phyloP scores from a whole-genome alignment of 208 protist species.

The Tetramitus jugosus region DNA sequence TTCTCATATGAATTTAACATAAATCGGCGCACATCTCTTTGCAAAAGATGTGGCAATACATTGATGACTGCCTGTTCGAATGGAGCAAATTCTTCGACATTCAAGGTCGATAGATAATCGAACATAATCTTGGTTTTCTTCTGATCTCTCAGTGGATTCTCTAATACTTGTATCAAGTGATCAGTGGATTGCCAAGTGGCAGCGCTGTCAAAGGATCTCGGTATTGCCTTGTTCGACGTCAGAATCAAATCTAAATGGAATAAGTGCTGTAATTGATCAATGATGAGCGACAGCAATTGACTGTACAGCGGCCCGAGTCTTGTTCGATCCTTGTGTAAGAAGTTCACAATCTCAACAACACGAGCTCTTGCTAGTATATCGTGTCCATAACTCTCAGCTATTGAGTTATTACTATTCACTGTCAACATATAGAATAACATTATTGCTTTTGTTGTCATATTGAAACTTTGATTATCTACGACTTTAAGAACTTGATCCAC shows the following conservation, averaged over 20 bases:
- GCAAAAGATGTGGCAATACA: no score
- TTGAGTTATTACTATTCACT: neutral
- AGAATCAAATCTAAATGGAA: conserved; percentile 5
- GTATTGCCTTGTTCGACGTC: neutral
- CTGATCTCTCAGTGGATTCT: conserved; percentile 6
- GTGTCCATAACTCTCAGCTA: neutral
- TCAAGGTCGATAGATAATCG: neutral
- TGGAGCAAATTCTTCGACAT: no score
- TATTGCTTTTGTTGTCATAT: neutral
- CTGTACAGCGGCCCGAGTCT: neutral
- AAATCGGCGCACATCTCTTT: no score
- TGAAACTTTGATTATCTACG: neutral
- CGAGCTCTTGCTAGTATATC: neutral
- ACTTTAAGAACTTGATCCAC: neutral
- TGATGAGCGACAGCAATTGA: neutral
- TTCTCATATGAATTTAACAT: neutral
- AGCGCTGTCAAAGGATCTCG: neutral
- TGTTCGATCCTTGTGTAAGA: neutral
- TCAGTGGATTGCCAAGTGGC: neutral
- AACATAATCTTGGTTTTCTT: neutral
- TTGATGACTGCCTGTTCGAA: no score
- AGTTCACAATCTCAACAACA: conserved; percentile 16
- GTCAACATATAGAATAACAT: conserved; percentile 12
- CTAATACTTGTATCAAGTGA: neutral
- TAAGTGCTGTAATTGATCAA: conserved; percentile 9